phyloP scores from a whole-genome alignment of 108 stramenopile genomes.

The Stephanodiscus triporus region DNA sequence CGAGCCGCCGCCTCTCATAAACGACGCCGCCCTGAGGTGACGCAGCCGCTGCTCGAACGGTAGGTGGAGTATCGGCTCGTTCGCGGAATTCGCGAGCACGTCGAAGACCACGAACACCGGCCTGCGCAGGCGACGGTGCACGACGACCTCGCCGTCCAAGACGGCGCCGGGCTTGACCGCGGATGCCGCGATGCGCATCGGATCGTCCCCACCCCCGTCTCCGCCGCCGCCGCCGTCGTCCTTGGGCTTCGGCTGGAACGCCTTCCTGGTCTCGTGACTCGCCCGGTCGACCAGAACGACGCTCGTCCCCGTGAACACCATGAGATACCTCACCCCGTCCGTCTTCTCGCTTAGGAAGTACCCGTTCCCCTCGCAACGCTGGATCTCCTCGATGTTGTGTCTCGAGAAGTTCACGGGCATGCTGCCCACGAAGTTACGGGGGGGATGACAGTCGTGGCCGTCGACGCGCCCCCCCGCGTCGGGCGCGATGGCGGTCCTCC shows the following conservation, averaged over 20 bases:
- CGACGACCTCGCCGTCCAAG: slow-evolving; percentile 97
- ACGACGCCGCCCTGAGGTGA: slow-evolving; percentile 73
- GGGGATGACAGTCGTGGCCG: slow-evolving; percentile 31
- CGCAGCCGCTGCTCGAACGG: slow-evolving; percentile 84
- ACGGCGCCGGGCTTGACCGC: slow-evolving; percentile 86
- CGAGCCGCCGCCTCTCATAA: slow-evolving; percentile 46
- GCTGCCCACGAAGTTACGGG: slow-evolving; percentile 84
- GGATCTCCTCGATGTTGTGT: slow-evolving; percentile 91
- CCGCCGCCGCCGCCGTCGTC: slow-evolving; percentile 11
- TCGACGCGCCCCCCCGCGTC: slow-evolving; percentile 12
- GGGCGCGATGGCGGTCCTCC: slow-evolving; percentile 34
- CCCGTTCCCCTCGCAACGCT: slow-evolving; percentile 60
- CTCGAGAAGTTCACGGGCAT: slow-evolving; percentile 97
- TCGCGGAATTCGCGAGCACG: slow-evolving; percentile 75
- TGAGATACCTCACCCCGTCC: slow-evolving; percentile 94
- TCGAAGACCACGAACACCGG: slow-evolving; percentile 96
- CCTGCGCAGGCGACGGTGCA: slow-evolving; percentile 76
- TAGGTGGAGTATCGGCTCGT: slow-evolving; percentile 73
- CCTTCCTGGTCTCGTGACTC: slow-evolving; percentile 67
- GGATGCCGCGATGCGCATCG: slow-evolving; percentile 54
- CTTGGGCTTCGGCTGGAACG: slow-evolving; percentile 65
- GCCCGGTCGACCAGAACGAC: slow-evolving; percentile 91
- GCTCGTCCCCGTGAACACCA: slow-evolving; percentile 89
- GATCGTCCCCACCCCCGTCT: slow-evolving; percentile 34
- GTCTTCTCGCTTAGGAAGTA: slow-evolving; percentile 97